Conservation (phyloP, 345 rosid species). For the Firmiana major region DNA sequence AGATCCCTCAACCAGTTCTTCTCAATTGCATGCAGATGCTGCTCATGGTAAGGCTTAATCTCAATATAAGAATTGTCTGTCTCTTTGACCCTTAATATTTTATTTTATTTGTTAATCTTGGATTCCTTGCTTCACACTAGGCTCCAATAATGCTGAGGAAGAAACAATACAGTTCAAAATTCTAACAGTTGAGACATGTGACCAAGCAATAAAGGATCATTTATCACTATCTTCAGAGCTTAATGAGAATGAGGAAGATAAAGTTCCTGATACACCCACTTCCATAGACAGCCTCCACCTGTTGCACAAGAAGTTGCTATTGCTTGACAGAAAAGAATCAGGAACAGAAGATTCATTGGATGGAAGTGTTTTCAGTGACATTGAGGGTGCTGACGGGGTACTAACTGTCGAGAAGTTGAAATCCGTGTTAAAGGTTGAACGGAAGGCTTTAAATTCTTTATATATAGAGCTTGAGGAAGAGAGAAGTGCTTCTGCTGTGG, state of each 20-base stretch:
- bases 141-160: constrained; percentile 32
- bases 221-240: constrained; percentile 30
- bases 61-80: background rate
- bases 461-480: constrained; percentile 91
- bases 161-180: constrained; percentile 46
- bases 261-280: constrained; percentile 56
- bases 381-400: constrained; percentile 49
- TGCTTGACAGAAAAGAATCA: constrained; percentile 49
- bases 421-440: constrained; percentile 53
- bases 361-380: constrained; percentile 52
- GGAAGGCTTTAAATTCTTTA: constrained; percentile 61
- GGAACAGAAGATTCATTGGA: constrained; percentile 65
- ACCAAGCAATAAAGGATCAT: constrained; percentile 21
- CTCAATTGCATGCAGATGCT: constrained; percentile 14
- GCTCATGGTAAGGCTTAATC: constrained; percentile 36
- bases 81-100: background rate
- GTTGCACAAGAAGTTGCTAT: constrained; percentile 49
- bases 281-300: constrained; percentile 51
- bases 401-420: constrained; percentile 62
- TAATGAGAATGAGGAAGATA: constrained; percentile 59
- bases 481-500: constrained; percentile 88
- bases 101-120: background rate
- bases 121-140: constrained; percentile 16
- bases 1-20: constrained; percentile 27
- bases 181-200: constrained; percentile 31